Evolutionary conservation across 306 rosid genomes (phyloP).

Genomic region (Rosa rugosa): DNA sequence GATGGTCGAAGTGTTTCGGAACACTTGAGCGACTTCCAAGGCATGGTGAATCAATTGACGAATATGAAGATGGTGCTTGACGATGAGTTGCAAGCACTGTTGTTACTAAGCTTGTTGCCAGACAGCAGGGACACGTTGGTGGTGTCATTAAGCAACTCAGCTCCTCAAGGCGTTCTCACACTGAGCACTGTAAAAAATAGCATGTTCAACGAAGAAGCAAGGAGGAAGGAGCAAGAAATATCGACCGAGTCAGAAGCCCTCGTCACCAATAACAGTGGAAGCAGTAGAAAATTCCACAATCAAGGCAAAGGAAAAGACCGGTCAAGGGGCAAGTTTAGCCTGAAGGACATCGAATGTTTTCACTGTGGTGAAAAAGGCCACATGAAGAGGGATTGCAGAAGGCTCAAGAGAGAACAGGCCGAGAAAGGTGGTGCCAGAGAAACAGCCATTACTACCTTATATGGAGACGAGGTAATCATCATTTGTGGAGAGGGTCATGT

Average conservation of each 20-base stretch:
- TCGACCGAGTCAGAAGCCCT: not conserved
- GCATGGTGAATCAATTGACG: not conserved
- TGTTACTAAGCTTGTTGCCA: not conserved
- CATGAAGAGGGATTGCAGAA: not conserved
- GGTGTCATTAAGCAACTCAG: too few relatives aligned
- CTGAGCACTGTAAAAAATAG: not conserved
- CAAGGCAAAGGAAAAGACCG: not conserved
- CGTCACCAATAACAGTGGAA: not conserved
- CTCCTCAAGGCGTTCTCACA: not conserved
- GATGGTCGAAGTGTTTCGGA: not conserved
- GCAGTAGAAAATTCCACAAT: not conserved
- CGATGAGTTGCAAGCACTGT: conserved; percentile 5
- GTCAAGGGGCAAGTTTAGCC: not conserved
- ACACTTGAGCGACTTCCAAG: conserved; percentile 11
- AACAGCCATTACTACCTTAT: not conserved
- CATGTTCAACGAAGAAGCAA: not conserved
- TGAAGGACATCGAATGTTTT: not conserved
- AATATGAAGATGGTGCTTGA: not conserved
- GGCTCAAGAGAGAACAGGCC: not conserved
- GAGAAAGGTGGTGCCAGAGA: not conserved
- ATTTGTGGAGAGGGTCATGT: not conserved
- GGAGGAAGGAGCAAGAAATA: not conserved
- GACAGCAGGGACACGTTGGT: too few relatives aligned
- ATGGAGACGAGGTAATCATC: not conserved
- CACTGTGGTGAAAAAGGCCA: not conserved